These are phyloP conservation scores for Gymnopilus junonius DNA, from an alignment of 768 basidiomycete genomes.

Conservation along the genomic window DNA sequence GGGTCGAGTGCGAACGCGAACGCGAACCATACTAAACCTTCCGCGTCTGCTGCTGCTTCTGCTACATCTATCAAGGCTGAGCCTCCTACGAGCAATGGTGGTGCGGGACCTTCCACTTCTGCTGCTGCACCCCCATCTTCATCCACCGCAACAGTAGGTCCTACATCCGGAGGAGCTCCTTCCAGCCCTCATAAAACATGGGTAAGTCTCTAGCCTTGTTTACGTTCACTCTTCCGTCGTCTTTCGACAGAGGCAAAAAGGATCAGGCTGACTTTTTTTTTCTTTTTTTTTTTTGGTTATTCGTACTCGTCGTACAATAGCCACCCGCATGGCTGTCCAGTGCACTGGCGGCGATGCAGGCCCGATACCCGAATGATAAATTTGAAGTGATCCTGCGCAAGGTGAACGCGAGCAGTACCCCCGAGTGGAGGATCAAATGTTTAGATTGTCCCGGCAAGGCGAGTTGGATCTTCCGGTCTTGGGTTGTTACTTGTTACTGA, in stretches of 20 bases:
- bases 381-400: constrained; percentile 80
- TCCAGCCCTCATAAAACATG: constrained; percentile 37
- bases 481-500: constrained; percentile 8
- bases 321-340: constrained; percentile 73
- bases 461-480: constrained; percentile 18
- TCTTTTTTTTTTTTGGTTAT: not conserved
- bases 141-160: constrained; percentile 11
- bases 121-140: constrained; percentile 21
- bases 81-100: not conserved
- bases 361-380: constrained; percentile 77
- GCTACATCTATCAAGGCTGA: constrained; percentile 18
- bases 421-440: constrained; percentile 93
- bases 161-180: constrained; percentile 11
- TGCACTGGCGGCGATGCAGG: constrained; percentile 71
- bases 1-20: not conserved
- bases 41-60: not conserved
- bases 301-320: constrained; percentile 24
- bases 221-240: too few species aligned
- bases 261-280: constrained; percentile 8
- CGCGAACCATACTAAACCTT: not conserved
- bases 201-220: constrained; percentile 17
- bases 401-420: constrained; percentile 51
- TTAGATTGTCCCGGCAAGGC: constrained; percentile 94
- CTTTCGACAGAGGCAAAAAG: too few species aligned
- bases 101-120: constrained; percentile 7